phyloP scores from a whole-genome alignment of 2,329 filamentous ascomycete genomes.

The Alternaria viburni region DNA sequence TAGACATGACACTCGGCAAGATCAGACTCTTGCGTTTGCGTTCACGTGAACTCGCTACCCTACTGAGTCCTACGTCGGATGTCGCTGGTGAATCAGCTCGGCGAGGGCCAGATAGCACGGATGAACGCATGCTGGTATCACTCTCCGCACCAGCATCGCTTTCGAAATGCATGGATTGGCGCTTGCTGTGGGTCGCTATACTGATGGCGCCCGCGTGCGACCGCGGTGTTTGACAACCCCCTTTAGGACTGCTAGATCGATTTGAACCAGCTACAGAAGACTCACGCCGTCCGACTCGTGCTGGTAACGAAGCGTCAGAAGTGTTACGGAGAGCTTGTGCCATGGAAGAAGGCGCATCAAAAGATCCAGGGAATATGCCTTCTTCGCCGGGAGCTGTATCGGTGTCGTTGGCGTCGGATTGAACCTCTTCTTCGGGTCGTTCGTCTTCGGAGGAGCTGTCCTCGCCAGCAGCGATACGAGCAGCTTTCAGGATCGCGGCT shows the following conservation, averaged over 20 bases:
- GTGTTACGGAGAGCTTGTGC: constrained; percentile 62
- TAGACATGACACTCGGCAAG: constrained; percentile 77
- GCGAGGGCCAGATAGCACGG: constrained; percentile 71
- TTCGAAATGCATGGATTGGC: constrained; percentile 80
- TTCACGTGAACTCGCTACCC: constrained; percentile 79
- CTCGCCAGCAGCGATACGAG: constrained; percentile 83
- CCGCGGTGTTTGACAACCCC: constrained; percentile 82
- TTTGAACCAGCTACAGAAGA: constrained; percentile 76
- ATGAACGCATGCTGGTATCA: constrained; percentile 87
- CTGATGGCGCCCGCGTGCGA: constrained; percentile 72
- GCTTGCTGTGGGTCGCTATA: constrained; percentile 69
- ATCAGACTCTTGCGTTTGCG: constrained; percentile 87
- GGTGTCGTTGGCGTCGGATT: constrained; percentile 51
- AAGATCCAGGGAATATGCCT: constrained; percentile 64
- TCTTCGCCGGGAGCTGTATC: constrained; percentile 54
- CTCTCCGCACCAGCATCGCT: constrained; percentile 84
- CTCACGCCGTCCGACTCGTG: constrained; percentile 55
- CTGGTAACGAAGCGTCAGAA: constrained; percentile 57
- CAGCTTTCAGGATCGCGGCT: constrained; percentile 87
- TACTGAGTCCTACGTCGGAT: constrained; percentile 80
- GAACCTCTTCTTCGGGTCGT: constrained; percentile 53
- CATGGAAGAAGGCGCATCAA: constrained; percentile 64
- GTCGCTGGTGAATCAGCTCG: constrained; percentile 84
- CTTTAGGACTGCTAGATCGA: constrained; percentile 85
- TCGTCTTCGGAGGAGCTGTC: constrained; percentile 74